Conservation (phyloP, 768 basidiomycete genomes). For the Xerocomellus intermedius region DNA sequence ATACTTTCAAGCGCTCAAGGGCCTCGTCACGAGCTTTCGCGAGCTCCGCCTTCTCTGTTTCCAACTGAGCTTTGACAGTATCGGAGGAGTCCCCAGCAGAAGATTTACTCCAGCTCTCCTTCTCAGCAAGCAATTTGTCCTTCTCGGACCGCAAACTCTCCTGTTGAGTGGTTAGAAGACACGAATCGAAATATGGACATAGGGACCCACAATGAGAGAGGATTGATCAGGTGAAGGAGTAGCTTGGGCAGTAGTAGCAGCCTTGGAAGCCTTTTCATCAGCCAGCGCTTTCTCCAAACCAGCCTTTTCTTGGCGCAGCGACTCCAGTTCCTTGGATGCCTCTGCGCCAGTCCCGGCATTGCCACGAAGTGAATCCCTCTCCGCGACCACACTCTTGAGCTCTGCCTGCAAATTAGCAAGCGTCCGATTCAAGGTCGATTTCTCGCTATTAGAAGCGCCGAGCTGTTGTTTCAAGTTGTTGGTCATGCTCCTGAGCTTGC, state of each 20-base stretch:
- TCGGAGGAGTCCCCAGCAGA: constrained; percentile 27
- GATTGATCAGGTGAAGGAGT: constrained; percentile 22
- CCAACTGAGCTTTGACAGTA: constrained; percentile 43
- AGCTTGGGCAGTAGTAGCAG: constrained; percentile 10
- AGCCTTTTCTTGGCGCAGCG: constrained; percentile 38
- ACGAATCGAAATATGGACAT: neutral
- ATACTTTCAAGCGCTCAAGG: constrained; percentile 55
- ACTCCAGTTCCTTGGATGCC: constrained; percentile 32
- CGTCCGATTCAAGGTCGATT: constrained; percentile 29
- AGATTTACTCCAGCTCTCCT: constrained; percentile 38
- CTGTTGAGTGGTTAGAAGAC: constrained; percentile 33
- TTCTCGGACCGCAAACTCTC: constrained; percentile 54
- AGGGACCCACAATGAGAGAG: constrained; percentile 34
- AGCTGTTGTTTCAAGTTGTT: constrained; percentile 27
- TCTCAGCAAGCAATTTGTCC: constrained; percentile 61
- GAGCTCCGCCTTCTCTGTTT: constrained; percentile 59
- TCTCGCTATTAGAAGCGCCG: constrained; percentile 26
- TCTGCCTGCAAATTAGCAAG: constrained; percentile 26
- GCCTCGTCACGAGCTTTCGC: constrained; percentile 60
- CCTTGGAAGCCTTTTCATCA: constrained; percentile 35
- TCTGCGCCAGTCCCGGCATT: constrained; percentile 14
- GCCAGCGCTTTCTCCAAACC: constrained; percentile 39
- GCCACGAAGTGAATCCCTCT: constrained; percentile 29
- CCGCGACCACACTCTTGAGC: constrained; percentile 28
- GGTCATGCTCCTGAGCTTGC: constrained; percentile 32